Base-by-base conservation (phyloP, 2,329 filamentous ascomycete genomes). In the Trichoderma brevicompactum region DNA sequence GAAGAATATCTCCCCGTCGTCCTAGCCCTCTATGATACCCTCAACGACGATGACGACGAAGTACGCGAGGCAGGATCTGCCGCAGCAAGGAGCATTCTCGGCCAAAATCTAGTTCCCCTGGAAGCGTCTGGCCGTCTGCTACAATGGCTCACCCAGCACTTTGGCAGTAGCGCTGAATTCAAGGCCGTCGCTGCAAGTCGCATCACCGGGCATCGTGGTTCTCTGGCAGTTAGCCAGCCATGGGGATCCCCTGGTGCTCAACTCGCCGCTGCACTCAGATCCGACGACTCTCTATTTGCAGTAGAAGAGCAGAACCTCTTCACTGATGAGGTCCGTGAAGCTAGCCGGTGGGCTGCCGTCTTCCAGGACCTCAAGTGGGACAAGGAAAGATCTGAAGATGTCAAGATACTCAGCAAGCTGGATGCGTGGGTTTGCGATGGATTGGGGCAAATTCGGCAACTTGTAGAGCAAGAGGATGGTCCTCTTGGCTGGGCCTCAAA, bases 251-350 rank as follows among this genome's bases (percentile, higher is more conserved):
- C 80, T 0, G 72, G 73, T 28, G 58, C 70, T 1, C 79, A 83
- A 65, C 77, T 89, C 19, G 67, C 72, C 3, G 68, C 74, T 8
- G 82, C 84, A 4, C 74, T 87, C 71, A 76, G 79, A 64, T 80
- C 83, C 70, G 85, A 92, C 72, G 85, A 88, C 68, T 82, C 88
- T 3, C 84, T 99, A 0, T 99, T 99, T 74, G 89, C 86, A 0
- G 84, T 92, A 64, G 95, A 99, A 77, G 94, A 96, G 75, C 93
- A 96, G 74, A 99, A 99, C 74, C 83, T 97, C n/a, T 98, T 92
- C 75, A 81, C 94, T 56, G 94, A 98, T 74, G 89, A 93, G 70
- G 86, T 92, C 6, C 83, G 88, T 54, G 94, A 97, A 75, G 82
- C 88, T 3, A 78, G 82, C 17, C 75, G 87, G n/a, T 97, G 93